Evolutionary conservation across 768 basidiomycete species (phyloP).

Genomic region (Tricholoma terreum): DNA sequence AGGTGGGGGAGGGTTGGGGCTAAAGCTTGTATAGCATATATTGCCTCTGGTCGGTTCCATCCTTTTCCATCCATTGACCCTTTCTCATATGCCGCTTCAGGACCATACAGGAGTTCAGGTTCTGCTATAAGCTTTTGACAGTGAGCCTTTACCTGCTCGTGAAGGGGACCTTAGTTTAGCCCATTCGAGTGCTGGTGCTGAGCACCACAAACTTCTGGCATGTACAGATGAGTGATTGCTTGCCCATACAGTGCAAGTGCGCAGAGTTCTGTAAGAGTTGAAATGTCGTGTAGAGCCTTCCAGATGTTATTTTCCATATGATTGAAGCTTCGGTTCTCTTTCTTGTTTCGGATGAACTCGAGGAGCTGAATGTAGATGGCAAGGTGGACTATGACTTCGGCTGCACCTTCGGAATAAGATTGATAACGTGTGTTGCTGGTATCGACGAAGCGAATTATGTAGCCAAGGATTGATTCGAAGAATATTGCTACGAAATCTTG

Average conservation of each 20-base stretch:
- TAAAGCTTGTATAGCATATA: conserved; percentile 16
- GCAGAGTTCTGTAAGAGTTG: conserved; percentile 28
- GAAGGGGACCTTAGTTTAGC: conserved; percentile 25
- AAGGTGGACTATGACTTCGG: conserved; percentile 23
- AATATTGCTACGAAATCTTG: no score
- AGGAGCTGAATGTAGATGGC: conserved; percentile 25
- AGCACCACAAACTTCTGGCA: conserved; percentile 18
- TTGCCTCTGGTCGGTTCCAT: conserved; percentile 20
- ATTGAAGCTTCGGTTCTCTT: conserved; percentile 18
- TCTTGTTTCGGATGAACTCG: conserved; percentile 21
- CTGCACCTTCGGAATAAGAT: conserved; percentile 24
- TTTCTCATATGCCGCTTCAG: conserved; percentile 11
- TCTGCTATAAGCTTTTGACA: conserved; percentile 17
- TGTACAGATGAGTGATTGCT: conserved; percentile 25
- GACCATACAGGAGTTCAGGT: conserved; percentile 15
- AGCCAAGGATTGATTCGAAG: no score
- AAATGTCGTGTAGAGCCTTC: conserved; percentile 19
- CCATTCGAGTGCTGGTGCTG: conserved; percentile 10
- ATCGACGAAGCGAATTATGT: conserved; percentile 21
- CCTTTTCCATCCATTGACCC: conserved; percentile 23
- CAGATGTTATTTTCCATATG: conserved; percentile 26
- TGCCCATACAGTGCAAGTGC: conserved; percentile 22
- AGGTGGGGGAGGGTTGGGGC: conserved; percentile 16
- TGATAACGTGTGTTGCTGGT: conserved; percentile 32
- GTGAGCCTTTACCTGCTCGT: conserved; percentile 13